A percentile compares a stretch with the other conserved stretches of the same genome.
These are phyloP conservation scores for Geranium brycei DNA, from an alignment of 345 rosid genomes.

Conservation along the genomic window DNA sequence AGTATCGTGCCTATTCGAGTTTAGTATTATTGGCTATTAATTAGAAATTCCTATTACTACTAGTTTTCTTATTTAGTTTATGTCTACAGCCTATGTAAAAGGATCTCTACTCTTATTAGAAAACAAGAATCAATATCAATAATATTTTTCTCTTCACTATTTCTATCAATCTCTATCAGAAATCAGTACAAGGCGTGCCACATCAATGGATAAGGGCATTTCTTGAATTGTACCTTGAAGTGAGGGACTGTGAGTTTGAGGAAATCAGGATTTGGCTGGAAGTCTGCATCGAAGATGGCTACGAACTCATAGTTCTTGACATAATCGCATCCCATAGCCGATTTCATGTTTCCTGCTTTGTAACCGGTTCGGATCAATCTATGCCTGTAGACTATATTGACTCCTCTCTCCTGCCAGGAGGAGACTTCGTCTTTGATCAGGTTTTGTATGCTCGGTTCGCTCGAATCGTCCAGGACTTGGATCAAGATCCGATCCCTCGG, in stretches of 20 bases:
- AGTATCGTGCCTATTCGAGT: too few relatives aligned
- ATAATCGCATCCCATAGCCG: conserved; percentile 81
- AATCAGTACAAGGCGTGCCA: background rate
- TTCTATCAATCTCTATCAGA: background rate
- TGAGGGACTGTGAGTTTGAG: conserved; percentile 68
- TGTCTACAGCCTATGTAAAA: too few relatives aligned
- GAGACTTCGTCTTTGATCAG: conserved; percentile 71
- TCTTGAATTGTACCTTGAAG: conserved; percentile 38
- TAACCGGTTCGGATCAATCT: conserved; percentile 77
- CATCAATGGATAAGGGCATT: too few relatives aligned
- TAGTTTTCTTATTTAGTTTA: too few relatives aligned
- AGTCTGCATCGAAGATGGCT: conserved; percentile 73
- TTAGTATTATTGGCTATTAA: too few relatives aligned
- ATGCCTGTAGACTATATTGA: conserved; percentile 71
- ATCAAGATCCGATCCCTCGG: conserved; percentile 65
- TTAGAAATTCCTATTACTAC: too few relatives aligned
- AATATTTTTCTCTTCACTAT: too few relatives aligned
- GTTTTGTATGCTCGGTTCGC: conserved; percentile 46
- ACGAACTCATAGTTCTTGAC: conserved; percentile 72
- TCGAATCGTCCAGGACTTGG: conserved; percentile 84
- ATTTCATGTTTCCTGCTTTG: conserved; percentile 84
- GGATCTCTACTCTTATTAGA: too few relatives aligned
- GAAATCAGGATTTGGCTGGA: conserved; percentile 73
- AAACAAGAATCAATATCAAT: too few relatives aligned
- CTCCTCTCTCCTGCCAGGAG: conserved; percentile 57